Evolutionary conservation across 495 filamentous ascomycete species (phyloP).

Genomic region (Extremus antarcticus): DNA sequence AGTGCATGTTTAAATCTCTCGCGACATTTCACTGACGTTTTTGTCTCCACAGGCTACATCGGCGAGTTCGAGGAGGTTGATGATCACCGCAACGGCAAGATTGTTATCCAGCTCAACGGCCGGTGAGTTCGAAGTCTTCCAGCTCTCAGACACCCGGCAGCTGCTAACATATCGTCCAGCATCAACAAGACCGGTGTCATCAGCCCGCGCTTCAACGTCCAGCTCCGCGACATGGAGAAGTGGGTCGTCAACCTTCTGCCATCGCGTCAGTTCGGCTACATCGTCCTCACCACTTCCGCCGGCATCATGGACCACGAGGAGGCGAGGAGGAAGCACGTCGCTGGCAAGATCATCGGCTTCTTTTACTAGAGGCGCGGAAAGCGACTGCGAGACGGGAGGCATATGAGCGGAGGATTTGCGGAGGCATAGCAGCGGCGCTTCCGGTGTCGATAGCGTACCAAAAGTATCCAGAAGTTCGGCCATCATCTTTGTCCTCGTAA

Average conservation of each 20-base stretch:
- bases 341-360: slow-evolving; percentile 93
- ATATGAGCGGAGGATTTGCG: too few species aligned
- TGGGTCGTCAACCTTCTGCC: slow-evolving; percentile 98
- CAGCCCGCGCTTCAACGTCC: slow-evolving; percentile 96
- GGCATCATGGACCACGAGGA: slow-evolving; percentile 99
- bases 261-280: slow-evolving; percentile 98
- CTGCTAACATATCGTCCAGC: slow-evolving; percentile 28
- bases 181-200: slow-evolving; percentile 99
- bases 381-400: too few species aligned
- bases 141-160: background rate
- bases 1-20: slow-evolving; percentile 76
- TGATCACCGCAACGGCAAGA: slow-evolving; percentile 97
- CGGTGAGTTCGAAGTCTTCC: slow-evolving; percentile 35
- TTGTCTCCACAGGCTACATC: slow-evolving; percentile 71
- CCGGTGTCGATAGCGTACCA: too few species aligned
- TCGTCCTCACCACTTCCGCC: slow-evolving; percentile 95
- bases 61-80: slow-evolving; percentile 99
- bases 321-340: slow-evolving; percentile 92
- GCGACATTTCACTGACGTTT: slow-evolving; percentile 61
- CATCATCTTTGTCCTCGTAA: too few species aligned
- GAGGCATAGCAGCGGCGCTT: too few species aligned
- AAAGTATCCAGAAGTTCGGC: too few species aligned
- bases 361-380: slow-evolving; percentile 66
- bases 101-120: slow-evolving; percentile 89
- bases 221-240: slow-evolving; percentile 89